phyloP scores from a whole-genome alignment of 495 filamentous ascomycete genomes.

The Penicillium alfredii region DNA sequence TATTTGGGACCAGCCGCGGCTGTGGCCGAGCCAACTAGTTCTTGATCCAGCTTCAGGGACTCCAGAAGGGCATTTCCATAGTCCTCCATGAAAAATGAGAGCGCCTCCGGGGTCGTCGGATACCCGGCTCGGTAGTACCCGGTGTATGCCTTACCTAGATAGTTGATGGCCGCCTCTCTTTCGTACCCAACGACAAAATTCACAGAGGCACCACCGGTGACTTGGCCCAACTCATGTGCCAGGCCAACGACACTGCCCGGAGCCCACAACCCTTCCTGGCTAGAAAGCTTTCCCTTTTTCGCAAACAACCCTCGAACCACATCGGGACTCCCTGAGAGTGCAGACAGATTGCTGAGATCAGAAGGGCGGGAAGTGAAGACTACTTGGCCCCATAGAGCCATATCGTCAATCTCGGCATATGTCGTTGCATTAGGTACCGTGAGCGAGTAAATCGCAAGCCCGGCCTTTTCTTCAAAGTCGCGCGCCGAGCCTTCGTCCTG shows the following conservation, averaged over 20 bases:
- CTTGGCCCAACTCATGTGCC: constrained; percentile 37
- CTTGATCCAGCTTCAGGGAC: constrained; percentile 29
- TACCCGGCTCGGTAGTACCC: constrained; percentile 39
- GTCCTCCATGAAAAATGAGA: constrained; percentile 41
- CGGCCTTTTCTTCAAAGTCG: constrained; percentile 21
- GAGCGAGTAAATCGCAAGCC: constrained; percentile 25
- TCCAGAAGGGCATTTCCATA: constrained; percentile 33
- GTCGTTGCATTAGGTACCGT: constrained; percentile 30
- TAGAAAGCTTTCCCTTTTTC: constrained; percentile 15
- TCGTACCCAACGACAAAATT: constrained; percentile 46
- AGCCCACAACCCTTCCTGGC: constrained; percentile 19
- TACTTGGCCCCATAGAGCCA: constrained; percentile 40
- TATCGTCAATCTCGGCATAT: constrained; percentile 39
- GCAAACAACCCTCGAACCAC: constrained; percentile 23
- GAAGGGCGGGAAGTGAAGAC: constrained; percentile 26
- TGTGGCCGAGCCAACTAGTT: constrained; percentile 24
- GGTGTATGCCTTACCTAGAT: constrained; percentile 39
- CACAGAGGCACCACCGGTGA: constrained; percentile 26
- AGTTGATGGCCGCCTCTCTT: constrained; percentile 42
- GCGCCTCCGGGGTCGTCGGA: constrained; percentile 25
- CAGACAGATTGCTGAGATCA: constrained; percentile 24
- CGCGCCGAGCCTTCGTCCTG: constrained; percentile 20
- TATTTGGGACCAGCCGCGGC: constrained; percentile 38
- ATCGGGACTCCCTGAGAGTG: constrained; percentile 19
- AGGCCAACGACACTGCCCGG: constrained; percentile 30